Conservation (phyloP, 2,329 filamentous ascomycete species). For the Fonsecaea multimorphosa region DNA sequence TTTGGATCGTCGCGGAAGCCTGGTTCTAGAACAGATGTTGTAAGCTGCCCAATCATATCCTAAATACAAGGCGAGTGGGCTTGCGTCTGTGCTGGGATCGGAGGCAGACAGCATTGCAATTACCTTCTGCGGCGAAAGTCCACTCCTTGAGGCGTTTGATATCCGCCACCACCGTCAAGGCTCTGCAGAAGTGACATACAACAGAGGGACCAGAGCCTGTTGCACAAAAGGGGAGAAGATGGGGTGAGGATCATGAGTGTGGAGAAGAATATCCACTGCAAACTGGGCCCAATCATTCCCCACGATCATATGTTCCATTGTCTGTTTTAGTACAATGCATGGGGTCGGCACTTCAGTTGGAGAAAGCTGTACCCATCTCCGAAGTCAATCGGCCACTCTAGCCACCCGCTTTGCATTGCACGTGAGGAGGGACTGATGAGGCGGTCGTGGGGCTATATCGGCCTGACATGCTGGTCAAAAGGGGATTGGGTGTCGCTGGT, state of each 20-base stretch:
- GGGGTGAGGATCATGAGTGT: slow-evolving; percentile 18
- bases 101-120: slow-evolving; percentile 5
- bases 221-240: slow-evolving; percentile 8
- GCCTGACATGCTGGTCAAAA: slow-evolving; percentile 14
- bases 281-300: slow-evolving; percentile 19
- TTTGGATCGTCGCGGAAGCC: neutral
- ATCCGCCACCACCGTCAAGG: neutral
- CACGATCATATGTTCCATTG: slow-evolving; percentile 28
- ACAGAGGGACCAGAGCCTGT: slow-evolving; percentile 5
- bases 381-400: slow-evolving; percentile 6
- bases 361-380: slow-evolving; percentile 18
- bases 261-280: slow-evolving; percentile 24
- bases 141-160: neutral
- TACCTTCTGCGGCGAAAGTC: slow-evolving; percentile 13
- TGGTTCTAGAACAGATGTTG: neutral
- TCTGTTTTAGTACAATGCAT: slow-evolving; percentile 34
- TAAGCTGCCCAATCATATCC: neutral
- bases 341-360: slow-evolving; percentile 33
- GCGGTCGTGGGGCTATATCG: slow-evolving; percentile 27
- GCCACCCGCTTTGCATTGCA: slow-evolving; percentile 10
- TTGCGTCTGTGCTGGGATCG: neutral
- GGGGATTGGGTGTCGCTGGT: slow-evolving; percentile 3
- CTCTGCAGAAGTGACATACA: neutral
- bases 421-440: slow-evolving; percentile 10
- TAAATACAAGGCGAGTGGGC: neutral